Conservation (phyloP, 441 rosid species). For the Arabidopsis hybrid region DNA sequence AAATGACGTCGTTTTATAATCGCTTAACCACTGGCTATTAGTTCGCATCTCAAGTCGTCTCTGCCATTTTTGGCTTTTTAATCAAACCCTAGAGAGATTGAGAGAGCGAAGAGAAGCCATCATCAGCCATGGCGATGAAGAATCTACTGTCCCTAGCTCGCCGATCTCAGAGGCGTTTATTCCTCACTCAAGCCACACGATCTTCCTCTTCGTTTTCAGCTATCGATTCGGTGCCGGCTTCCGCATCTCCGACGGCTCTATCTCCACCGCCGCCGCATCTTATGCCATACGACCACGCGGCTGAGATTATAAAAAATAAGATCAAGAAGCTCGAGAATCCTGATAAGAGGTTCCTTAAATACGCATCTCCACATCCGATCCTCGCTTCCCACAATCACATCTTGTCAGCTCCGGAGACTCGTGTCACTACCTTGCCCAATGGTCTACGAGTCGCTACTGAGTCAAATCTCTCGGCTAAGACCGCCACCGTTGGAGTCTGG, state of each 20-base stretch:
- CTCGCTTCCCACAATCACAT: slow-evolving; percentile 71
- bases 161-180: slow-evolving; percentile 52
- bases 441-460: slow-evolving; percentile 96
- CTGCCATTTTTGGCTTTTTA: slow-evolving; percentile 35
- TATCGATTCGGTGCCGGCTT: slow-evolving; percentile 43
- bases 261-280: slow-evolving; percentile 55
- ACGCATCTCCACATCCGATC: slow-evolving; percentile 88
- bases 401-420: slow-evolving; percentile 88
- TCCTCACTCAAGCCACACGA: slow-evolving; percentile 27
- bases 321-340: slow-evolving; percentile 73
- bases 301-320: slow-evolving; percentile 66
- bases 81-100: slow-evolving; percentile 48
- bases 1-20: slow-evolving; percentile 13
- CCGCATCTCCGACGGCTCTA: slow-evolving; percentile 47
- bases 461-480: slow-evolving; percentile 74
- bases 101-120: slow-evolving; percentile 28
- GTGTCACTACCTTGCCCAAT: slow-evolving; percentile 82
- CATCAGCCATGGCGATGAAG: slow-evolving; percentile 63
- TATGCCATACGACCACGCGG: slow-evolving; percentile 88
- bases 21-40: slow-evolving; percentile 33
- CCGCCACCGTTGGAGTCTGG: slow-evolving; percentile 99
- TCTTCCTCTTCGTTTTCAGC: slow-evolving; percentile 55
- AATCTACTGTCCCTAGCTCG: slow-evolving; percentile 64
- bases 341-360: slow-evolving; percentile 83
- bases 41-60: slow-evolving; percentile 40